A percentile compares a stretch with the other conserved stretches of the same genome.
These are phyloP conservation scores for Discostella pseudostelligera DNA, from an alignment of 108 stramenopile genomes.

Conservation along the genomic window DNA sequence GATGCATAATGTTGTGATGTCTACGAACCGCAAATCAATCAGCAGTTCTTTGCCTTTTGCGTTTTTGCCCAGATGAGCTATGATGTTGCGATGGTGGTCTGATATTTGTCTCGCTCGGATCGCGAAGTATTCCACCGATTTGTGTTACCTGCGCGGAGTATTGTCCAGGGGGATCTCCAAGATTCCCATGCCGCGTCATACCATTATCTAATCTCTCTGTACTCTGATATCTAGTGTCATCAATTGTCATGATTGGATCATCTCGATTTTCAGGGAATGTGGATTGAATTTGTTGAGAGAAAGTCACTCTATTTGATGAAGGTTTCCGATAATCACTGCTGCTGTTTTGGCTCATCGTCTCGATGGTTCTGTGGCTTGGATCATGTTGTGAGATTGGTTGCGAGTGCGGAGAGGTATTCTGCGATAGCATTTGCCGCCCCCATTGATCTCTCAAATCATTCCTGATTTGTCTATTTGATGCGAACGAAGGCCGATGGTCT, in stretches of 20 bases:
- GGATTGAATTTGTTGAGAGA: slow-evolving; percentile 1
- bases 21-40: background rate
- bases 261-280: background rate
- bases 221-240: background rate
- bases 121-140: background rate
- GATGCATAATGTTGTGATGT: too few relatives aligned
- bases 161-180: background rate
- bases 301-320: slow-evolving; percentile 6
- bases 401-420: slow-evolving; percentile 13
- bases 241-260: background rate
- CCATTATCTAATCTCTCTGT: background rate
- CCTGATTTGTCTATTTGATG: background rate
- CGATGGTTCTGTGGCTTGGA: background rate
- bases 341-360: slow-evolving; percentile 4
- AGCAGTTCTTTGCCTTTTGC: slow-evolving; percentile 16
- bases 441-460: slow-evolving; percentile 18
- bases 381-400: slow-evolving; percentile 5
- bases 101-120: slow-evolving; percentile 1
- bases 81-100: slow-evolving; percentile 6
- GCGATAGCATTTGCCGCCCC: slow-evolving; percentile 29
- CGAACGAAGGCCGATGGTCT: background rate
- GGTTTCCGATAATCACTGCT: background rate
- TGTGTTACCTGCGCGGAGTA: background rate
- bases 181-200: background rate
- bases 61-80: background rate